phyloP scores from a whole-genome alignment of 345 rosid species.

The Sisymbrium altissimum region DNA sequence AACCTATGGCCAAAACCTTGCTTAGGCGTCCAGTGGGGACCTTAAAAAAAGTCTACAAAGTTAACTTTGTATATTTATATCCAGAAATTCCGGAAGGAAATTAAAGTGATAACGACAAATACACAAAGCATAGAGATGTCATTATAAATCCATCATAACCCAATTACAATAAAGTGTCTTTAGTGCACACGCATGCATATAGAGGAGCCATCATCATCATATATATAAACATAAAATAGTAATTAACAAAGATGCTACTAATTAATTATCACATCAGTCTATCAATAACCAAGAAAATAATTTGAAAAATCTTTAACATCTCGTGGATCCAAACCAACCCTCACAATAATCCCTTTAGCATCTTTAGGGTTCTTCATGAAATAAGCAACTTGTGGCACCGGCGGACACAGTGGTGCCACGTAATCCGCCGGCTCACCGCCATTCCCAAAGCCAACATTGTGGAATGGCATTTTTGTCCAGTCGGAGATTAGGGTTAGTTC shows the following conservation, averaged over 20 bases:
- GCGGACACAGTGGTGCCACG: conserved; percentile 55
- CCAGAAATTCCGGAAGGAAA: conserved; percentile 24
- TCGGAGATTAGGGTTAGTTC: conserved; percentile 61
- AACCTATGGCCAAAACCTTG: background rate
- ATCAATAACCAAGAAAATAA: conserved; percentile 29
- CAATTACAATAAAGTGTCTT: conserved; percentile 32
- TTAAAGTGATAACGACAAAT: conserved; percentile 24
- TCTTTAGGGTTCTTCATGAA: conserved; percentile 58
- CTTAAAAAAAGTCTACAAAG: conserved; percentile 2
- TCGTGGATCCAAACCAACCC: conserved; percentile 53
- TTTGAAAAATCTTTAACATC: conserved; percentile 33
- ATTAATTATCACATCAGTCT: conserved; percentile 13
- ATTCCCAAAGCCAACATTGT: conserved; percentile 45
- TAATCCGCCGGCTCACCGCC: conserved; percentile 40
- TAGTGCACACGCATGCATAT: conserved; percentile 26
- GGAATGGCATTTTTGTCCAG: conserved; percentile 76
- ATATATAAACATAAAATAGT: conserved; percentile 5
- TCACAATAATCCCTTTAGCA: conserved; percentile 39
- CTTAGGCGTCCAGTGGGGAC: background rate
- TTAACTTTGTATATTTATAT: background rate
- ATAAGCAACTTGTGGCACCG: conserved; percentile 64
- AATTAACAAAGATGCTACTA: conserved; percentile 1
- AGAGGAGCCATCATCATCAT: conserved; percentile 19
- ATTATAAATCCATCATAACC: conserved; percentile 21
- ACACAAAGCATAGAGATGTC: conserved; percentile 24